Evolutionary conservation across 306 rosid genomes (phyloP).

Genomic region (Ormosia semicastrata): DNA sequence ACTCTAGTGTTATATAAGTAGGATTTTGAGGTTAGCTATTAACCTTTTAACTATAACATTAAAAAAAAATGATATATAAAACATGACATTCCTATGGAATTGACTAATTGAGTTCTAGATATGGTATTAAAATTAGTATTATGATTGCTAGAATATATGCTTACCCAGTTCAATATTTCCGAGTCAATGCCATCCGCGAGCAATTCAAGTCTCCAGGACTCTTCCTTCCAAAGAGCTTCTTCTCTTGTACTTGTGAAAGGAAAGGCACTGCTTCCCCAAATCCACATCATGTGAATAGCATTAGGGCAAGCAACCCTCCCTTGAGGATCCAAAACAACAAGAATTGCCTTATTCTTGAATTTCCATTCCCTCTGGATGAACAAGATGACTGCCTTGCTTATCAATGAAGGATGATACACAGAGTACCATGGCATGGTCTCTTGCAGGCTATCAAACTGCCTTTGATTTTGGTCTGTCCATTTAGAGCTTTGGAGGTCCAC

Average conservation of each 20-base stretch:
- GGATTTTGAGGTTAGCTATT: neutral
- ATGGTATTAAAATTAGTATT: neutral
- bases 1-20: neutral
- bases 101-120: neutral
- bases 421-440: constrained; percentile 56
- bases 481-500: constrained; percentile 35
- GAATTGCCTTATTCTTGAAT: constrained; percentile 58
- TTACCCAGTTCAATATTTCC: constrained; percentile 57
- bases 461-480: constrained; percentile 38
- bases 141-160: neutral
- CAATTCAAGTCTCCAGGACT: constrained; percentile 60
- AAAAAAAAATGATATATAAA: neutral
- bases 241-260: constrained; percentile 63
- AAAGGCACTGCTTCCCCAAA: constrained; percentile 68
- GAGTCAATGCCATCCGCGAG: constrained; percentile 57
- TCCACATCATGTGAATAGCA: constrained; percentile 81
- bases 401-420: constrained; percentile 49
- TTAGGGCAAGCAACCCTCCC: constrained; percentile 63
- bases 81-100: neutral
- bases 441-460: constrained; percentile 35
- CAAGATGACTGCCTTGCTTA: constrained; percentile 45
- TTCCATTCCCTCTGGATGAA: constrained; percentile 59
- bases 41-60: neutral
- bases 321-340: constrained; percentile 65
- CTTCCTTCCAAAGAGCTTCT: constrained; percentile 66